A percentile compares a stretch with the other conserved stretches of the same genome.
phyloP scores from a whole-genome alignment of 1,284 basidiomycete species.

The Leccinum huronense region DNA sequence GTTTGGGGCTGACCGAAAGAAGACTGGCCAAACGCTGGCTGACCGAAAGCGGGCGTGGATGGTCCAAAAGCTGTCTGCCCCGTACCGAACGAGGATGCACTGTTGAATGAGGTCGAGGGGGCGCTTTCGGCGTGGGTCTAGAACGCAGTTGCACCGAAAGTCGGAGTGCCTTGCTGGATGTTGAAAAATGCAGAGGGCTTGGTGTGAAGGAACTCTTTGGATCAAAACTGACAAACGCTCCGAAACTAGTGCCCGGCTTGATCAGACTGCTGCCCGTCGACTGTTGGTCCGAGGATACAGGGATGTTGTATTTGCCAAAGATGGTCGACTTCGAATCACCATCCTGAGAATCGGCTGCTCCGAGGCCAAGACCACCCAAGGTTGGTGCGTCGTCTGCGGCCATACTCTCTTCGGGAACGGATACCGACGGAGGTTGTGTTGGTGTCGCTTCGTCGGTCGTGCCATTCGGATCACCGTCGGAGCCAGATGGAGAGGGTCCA shows the following conservation, averaged over 20 bases:
- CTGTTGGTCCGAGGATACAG: slow-evolving; percentile 16
- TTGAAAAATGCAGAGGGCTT: slow-evolving; percentile 20
- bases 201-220: slow-evolving; percentile 29
- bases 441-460: slow-evolving; percentile 10
- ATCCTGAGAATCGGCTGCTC: slow-evolving; percentile 28
- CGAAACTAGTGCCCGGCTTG: slow-evolving; percentile 43
- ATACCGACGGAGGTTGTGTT: slow-evolving; percentile 14
- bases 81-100: slow-evolving; percentile 26
- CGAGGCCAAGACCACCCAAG: slow-evolving; percentile 40
- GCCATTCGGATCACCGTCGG: slow-evolving; percentile 4
- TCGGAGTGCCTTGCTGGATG: slow-evolving; percentile 9
- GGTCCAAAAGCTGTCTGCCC: slow-evolving; percentile 28
- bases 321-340: slow-evolving; percentile 35
- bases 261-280: slow-evolving; percentile 24
- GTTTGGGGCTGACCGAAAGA: slow-evolving; percentile 37
- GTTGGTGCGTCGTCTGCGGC: slow-evolving; percentile 35
- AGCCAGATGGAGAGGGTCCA: background rate
- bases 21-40: slow-evolving; percentile 38
- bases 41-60: slow-evolving; percentile 32
- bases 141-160: slow-evolving; percentile 19
- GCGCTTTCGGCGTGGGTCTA: slow-evolving; percentile 15
- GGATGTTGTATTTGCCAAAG: slow-evolving; percentile 33
- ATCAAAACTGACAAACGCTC: slow-evolving; percentile 37
- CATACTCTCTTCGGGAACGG: slow-evolving; percentile 40
- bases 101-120: slow-evolving; percentile 12